phyloP scores from a whole-genome alignment of 1,139 yeast genomes.

The Nakaseomyces kungkrabaensis region DNA sequence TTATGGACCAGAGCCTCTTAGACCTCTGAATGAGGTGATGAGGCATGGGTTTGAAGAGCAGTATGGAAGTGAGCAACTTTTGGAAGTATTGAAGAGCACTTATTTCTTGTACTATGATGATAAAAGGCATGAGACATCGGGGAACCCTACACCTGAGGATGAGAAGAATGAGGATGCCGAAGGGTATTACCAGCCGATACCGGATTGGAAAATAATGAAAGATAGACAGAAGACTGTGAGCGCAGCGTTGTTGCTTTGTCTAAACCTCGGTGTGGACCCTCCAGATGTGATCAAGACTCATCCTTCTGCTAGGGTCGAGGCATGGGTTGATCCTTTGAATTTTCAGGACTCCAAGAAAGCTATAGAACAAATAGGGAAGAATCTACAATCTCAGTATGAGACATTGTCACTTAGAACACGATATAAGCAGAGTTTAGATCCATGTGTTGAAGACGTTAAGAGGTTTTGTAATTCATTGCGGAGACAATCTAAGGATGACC shows the following conservation, averaged over 20 bases:
- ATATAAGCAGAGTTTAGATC: slow-evolving; percentile 85
- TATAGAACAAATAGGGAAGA: slow-evolving; percentile 82
- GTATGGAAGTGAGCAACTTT: slow-evolving; percentile 49
- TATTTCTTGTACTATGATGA: slow-evolving; percentile 79
- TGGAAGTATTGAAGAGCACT: slow-evolving; percentile 55
- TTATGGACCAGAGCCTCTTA: slow-evolving; percentile 30
- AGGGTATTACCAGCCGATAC: slow-evolving; percentile 54
- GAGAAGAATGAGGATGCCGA: slow-evolving; percentile 37
- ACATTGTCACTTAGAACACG: slow-evolving; percentile 78
- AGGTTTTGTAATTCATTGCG: slow-evolving; percentile 83
- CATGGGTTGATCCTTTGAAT: slow-evolving; percentile 88
- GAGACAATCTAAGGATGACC: slow-evolving; percentile 82
- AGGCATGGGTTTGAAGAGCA: slow-evolving; percentile 81
- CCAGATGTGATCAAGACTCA: slow-evolving; percentile 92
- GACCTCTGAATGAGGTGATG: slow-evolving; percentile 45
- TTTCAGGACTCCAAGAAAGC: slow-evolving; percentile 85
- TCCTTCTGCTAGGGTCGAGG: slow-evolving; percentile 87
- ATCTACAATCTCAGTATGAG: slow-evolving; percentile 80
- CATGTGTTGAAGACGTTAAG: slow-evolving; percentile 92
- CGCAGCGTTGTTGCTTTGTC: slow-evolving; percentile 83
- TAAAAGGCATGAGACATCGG: slow-evolving; percentile 85
- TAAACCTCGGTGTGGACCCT: slow-evolving; percentile 93
- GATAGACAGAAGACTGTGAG: slow-evolving; percentile 91
- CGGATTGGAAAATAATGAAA: slow-evolving; percentile 86
- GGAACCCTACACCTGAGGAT: slow-evolving; percentile 63